These are phyloP conservation scores for Lasiodiplodia theobromae DNA, from an alignment of 2,329 filamentous ascomycete species.

Conservation along the genomic window DNA sequence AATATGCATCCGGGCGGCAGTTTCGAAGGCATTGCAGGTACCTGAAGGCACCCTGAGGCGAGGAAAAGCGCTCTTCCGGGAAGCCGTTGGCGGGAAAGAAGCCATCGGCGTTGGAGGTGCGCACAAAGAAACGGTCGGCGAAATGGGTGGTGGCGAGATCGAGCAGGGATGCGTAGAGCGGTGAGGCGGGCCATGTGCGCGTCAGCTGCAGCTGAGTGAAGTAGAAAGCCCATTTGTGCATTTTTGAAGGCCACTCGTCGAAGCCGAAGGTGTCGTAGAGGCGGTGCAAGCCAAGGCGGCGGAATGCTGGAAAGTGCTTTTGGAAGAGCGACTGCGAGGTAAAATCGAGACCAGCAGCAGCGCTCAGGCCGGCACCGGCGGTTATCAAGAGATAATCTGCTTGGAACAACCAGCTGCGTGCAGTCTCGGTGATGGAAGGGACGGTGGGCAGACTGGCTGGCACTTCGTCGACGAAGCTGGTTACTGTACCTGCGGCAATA, in stretches of 20 bases:
- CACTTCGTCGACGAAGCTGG: background rate
- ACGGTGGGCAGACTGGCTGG: background rate
- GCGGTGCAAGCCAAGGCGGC: constrained; percentile 38
- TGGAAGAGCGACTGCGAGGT: constrained; percentile 42
- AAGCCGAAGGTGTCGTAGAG: constrained; percentile 47
- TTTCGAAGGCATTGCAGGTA: constrained; percentile 42
- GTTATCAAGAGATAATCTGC: constrained; percentile 40
- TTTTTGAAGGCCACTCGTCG: constrained; percentile 38
- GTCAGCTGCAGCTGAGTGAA: constrained; percentile 43
- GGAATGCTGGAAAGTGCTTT: constrained; percentile 42
- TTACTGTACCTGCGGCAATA: background rate
- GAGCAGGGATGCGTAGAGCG: constrained; percentile 34
- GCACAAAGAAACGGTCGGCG: constrained; percentile 36
- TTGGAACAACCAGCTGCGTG: constrained; percentile 37
- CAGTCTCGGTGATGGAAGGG: background rate
- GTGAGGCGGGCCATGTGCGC: constrained; percentile 38
- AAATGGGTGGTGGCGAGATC: constrained; percentile 32
- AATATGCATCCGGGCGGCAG: constrained; percentile 41
- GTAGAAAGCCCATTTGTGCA: constrained; percentile 44
- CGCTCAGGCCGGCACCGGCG: constrained; percentile 46
- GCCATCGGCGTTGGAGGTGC: constrained; percentile 46
- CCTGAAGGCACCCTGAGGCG: constrained; percentile 43
- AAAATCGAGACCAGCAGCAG: constrained; percentile 45
- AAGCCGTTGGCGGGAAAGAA: constrained; percentile 43
- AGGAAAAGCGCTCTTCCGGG: constrained; percentile 36